These are phyloP conservation scores for Choiromyces venosus DNA, from an alignment of 495 filamentous ascomycete genomes.

Conservation along the genomic window DNA sequence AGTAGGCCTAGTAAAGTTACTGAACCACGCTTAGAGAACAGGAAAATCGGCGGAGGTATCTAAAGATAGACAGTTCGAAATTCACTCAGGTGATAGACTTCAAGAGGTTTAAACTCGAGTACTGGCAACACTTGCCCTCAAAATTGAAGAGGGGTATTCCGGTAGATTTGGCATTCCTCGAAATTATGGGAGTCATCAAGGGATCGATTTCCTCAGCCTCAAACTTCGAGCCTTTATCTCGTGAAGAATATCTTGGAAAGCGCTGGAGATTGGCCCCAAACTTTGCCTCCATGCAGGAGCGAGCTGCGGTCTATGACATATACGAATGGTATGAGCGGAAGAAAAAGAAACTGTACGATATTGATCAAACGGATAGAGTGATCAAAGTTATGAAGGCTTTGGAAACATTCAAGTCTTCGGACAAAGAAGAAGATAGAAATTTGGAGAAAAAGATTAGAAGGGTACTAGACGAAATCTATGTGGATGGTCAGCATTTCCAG, in stretches of 20 bases:
- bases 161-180: conserved; percentile 45
- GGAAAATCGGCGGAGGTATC: conserved; percentile 8
- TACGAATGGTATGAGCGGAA: conserved; percentile 45
- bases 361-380: conserved; percentile 46
- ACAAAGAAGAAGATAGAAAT: too few relatives aligned
- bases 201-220: conserved; percentile 38
- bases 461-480: conserved; percentile 48
- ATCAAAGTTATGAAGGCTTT: too few relatives aligned
- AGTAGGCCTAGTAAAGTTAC: not conserved
- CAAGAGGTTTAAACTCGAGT: conserved; percentile 43
- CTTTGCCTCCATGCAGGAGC: conserved; percentile 40
- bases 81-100: conserved; percentile 42
- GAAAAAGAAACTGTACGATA: conserved; percentile 40
- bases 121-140: conserved; percentile 43
- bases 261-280: conserved; percentile 38
- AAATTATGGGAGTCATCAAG: conserved; percentile 50
- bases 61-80: not conserved
- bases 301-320: conserved; percentile 40
- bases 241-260: conserved; percentile 41
- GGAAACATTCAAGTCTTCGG: too few relatives aligned
- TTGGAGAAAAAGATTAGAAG: conserved; percentile 27
- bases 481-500: conserved; percentile 42
- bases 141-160: conserved; percentile 28
- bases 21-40: conserved; percentile 13
- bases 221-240: conserved; percentile 35